phyloP scores from a whole-genome alignment of 2,329 filamentous ascomycete genomes.

The Ophiostoma triangulosporum region DNA sequence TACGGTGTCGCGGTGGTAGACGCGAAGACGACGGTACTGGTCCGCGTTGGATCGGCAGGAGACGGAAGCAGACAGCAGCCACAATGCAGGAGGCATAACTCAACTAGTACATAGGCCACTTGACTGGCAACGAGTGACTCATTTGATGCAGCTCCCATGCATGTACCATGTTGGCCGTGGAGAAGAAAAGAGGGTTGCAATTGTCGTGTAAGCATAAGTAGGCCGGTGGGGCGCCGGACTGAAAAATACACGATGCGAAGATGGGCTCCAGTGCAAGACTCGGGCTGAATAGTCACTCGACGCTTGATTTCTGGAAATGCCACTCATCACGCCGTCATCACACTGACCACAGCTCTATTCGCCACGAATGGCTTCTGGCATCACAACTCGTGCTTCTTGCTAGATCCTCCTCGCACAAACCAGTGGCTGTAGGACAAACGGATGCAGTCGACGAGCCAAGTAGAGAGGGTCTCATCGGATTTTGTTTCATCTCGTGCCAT shows the following conservation, averaged over 20 bases:
- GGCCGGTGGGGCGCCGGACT: too few species aligned
- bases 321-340: conserved; percentile 7
- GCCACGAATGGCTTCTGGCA: background rate
- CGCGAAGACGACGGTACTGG: conserved; percentile 7
- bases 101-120: conserved; percentile 11
- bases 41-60: background rate
- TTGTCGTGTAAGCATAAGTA: too few species aligned
- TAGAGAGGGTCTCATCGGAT: conserved; percentile 5
- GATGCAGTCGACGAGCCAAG: background rate
- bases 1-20: conserved; percentile 1
- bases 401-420: background rate
- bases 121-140: conserved; percentile 22
- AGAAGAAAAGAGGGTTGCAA: conserved; percentile 8
- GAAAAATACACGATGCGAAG: too few species aligned
- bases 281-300: too few species aligned
- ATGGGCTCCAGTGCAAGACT: too few species aligned
- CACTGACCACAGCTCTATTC: background rate
- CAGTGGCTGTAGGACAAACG: conserved; percentile 6
- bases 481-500: conserved; percentile 10
- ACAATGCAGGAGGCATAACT: conserved; percentile 16
- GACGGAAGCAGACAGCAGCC: background rate
- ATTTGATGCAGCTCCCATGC: conserved; percentile 14
- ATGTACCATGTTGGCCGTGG: conserved; percentile 4
- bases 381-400: background rate
- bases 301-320: too few species aligned